Conservation (phyloP, 495 filamentous ascomycete genomes). For the Penicillium macrosclerotiorum region DNA sequence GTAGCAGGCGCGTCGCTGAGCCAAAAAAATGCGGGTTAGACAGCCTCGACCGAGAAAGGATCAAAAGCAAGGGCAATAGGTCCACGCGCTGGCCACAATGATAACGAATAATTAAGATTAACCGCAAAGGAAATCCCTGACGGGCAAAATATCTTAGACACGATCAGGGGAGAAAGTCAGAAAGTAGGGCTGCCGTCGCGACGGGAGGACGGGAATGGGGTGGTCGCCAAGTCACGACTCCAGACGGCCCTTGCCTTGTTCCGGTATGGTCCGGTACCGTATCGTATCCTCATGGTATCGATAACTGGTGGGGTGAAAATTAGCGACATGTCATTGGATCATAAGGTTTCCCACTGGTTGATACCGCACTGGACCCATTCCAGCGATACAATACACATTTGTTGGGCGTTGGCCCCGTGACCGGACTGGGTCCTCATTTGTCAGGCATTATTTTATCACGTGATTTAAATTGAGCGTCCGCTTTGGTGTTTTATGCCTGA, state of each 20-base stretch:
- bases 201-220: constrained; percentile 8
- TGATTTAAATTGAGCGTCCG: no score
- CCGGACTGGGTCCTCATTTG: constrained; percentile 13
- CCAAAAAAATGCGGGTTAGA: constrained; percentile 6
- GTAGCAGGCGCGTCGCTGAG: constrained; percentile 47
- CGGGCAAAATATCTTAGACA: constrained; percentile 13
- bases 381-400: constrained; percentile 3
- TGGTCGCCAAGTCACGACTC: neutral
- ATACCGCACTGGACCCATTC: constrained; percentile 4
- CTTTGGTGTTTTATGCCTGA: no score
- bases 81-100: constrained; percentile 1
- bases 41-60: constrained; percentile 6
- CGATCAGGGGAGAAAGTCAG: constrained; percentile 29
- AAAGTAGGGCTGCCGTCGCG: constrained; percentile 20
- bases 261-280: constrained; percentile 24
- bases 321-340: neutral
- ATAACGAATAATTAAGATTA: constrained; percentile 1
- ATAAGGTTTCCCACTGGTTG: constrained; percentile 2
- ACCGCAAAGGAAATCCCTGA: constrained; percentile 3
- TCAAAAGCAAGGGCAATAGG: neutral
- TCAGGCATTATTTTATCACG: neutral
- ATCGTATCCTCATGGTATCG: constrained; percentile 6
- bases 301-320: neutral
- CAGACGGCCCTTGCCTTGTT: constrained; percentile 23
- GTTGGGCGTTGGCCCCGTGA: constrained; percentile 22